Evolutionary conservation across 23 red algal genomes (phyloP).

Genomic region (Gracilariopsis chorda): DNA sequence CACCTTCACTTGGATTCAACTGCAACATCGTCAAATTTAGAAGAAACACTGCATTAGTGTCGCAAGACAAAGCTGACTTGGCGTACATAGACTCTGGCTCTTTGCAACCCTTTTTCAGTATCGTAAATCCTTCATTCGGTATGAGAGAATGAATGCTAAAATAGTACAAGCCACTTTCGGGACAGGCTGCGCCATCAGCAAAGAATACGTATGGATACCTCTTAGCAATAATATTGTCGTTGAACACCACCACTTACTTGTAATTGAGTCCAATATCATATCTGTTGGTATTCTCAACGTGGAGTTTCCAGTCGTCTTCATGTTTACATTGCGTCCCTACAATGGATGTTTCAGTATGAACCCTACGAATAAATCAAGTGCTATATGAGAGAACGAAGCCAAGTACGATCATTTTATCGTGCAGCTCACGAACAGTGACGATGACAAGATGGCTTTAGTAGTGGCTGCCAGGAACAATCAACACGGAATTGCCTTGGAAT

Average conservation of each 20-base stretch:
- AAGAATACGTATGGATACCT: neutral
- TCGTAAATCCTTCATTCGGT: conserved; percentile 8
- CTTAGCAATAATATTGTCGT: neutral
- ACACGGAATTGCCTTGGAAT: too few relatives aligned
- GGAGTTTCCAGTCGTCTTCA: neutral
- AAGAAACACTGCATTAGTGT: neutral
- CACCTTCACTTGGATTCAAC: neutral
- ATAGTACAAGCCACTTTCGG: neutral
- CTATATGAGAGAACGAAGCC: neutral
- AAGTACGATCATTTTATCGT: too few relatives aligned
- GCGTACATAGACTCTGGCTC: neutral
- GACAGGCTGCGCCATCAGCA: neutral
- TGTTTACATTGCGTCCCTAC: neutral
- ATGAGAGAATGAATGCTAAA: neutral
- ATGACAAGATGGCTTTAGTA: too few relatives aligned
- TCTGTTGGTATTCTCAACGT: neutral
- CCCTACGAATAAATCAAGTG: neutral
- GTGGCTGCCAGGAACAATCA: too few relatives aligned
- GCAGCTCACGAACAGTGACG: too few relatives aligned
- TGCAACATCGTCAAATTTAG: neutral
- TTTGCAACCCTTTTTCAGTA: conserved; percentile 9
- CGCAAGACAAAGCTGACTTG: neutral
- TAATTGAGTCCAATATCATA: conserved; percentile 2
- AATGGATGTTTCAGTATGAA: neutral
- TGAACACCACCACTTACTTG: neutral